Base-by-base conservation (phyloP, 345 rosid species). In the Linum trigynum region DNA sequence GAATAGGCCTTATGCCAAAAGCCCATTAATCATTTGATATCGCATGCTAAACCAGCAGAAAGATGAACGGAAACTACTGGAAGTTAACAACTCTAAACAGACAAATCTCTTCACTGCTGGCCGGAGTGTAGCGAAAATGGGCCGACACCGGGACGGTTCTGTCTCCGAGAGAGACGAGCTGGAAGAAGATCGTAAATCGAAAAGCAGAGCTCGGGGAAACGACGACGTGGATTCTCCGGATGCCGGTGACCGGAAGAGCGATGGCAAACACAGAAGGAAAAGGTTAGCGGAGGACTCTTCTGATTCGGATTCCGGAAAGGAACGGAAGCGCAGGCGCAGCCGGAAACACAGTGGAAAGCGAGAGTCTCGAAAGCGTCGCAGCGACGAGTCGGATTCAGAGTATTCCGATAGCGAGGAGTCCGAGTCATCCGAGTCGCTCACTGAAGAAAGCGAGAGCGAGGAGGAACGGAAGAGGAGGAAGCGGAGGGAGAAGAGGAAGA, bases 361-460 rank as follows among this genome's bases (percentile, higher is more conserved):
- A 57, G 61, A 23, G 38, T 37, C 14, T 35, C 61, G 61, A 8
- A 32, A 12, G 38, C 35, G 61, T 4, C 9, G 61, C 12, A 57
- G 61, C 61, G 23, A 17, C 36, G 61, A 57, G 37, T 57, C 61
- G 61, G 61, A 57, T 48, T 48, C 53, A 48, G 53, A 23, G 32
- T 23, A 23, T 23, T 23, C 32, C 32, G 32, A 48, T 48, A 48
- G 53, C 15, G 53, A 48, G 15, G 53, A 48, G 53, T 6, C 53
- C 3, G 53, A 48, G 53, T 48, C 53, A 48, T 48, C 53, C 14
- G 15, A 48, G 37, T 57, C 61, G 61, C 36, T n/a, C 35, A 3
- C 61, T 9, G 61, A 57, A 37, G 32, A 23, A 23, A 23, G 14
- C 10, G 61, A 57, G 38, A 37, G 61, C 11, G 38, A 37, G 38